Evolutionary conservation across 352 stramenopile species (phyloP), one percentile per base, ranked within the genome.

Genomic region (Phytophthora capsici): DNA sequence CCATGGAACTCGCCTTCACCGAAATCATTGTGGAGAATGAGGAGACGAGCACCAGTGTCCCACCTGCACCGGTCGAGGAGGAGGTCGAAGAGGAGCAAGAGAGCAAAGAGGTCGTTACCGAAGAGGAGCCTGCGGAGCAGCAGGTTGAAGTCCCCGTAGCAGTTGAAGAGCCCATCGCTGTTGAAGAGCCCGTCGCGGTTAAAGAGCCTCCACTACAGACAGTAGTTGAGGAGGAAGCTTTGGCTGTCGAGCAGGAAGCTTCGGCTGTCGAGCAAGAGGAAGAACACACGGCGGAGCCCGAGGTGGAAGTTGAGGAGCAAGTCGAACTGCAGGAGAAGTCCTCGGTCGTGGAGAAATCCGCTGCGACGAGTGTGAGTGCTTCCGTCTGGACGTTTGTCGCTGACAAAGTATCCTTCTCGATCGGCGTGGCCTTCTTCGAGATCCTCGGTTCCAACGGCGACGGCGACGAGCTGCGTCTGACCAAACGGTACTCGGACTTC

Each of bases 401-500:
- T 48, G 76, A 86, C 19, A 74, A 78, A 23, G 72, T 78, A 38
- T 61, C 78, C 3, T 84, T 83, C 25, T 63, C 37, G 2, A 49
- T 73, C 14, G 69, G 64, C 50, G 41, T 77, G 22, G 69, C 69
- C 26, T 89, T 76, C 71, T 91, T 87, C 71, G 73, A 78, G 66
- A 80, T 84, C 58, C 59, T 63, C 25, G 75, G 71, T 30, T 77
- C 48, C 16, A 77, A 76, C 60, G 47, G 43, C 19, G 50, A 80
- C 23, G 77, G 80, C 16, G 71, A 77, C 37, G 66, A 80, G 9
- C 36, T 79, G 23, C 63, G 71, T 56, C 47, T 90, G 30, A 69
- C 73, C 43, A 93, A 93, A 68, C 79, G 84, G 43, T 93, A 86
- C 71, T 91, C 84, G 36, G 82, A 93, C 47, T 93, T 93, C 66